Conservation (phyloP, 2,329 filamentous ascomycete species). For the Fusarium circinatum region DNA sequence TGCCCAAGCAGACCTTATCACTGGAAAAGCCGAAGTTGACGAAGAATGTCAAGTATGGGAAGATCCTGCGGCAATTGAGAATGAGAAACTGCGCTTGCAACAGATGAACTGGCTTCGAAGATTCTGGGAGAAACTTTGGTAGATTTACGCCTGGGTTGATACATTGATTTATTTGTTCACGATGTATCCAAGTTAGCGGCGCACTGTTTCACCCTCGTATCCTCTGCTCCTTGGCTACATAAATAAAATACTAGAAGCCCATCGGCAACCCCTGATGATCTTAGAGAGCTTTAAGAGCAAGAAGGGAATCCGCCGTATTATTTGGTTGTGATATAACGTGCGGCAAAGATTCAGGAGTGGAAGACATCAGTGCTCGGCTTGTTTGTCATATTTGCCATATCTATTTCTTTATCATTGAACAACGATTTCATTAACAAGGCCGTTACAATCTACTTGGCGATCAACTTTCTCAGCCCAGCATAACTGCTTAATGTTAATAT, state of each 20-base stretch:
- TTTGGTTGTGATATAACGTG: background rate
- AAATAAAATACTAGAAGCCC: background rate
- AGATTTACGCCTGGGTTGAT: background rate
- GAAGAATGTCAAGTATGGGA: background rate
- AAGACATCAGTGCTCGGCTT: background rate
- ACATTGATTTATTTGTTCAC: rapidly evolving
- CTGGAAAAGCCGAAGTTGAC: background rate
- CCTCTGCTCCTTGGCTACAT: background rate
- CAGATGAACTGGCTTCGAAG: background rate
- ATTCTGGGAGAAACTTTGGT: background rate
- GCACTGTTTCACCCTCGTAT: rapidly evolving
- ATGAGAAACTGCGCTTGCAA: background rate
- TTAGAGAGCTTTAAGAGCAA: rapidly evolving
- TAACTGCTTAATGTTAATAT: background rate
- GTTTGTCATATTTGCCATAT: background rate
- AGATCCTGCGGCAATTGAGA: background rate
- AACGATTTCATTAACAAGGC: rapidly evolving
- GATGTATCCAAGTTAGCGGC: too few species aligned
- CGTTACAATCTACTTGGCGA: background rate
- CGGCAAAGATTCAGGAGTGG: rapidly evolving
- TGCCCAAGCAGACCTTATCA: background rate
- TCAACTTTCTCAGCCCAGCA: rapidly evolving
- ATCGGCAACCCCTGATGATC: rapidly evolving
- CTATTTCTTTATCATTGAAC: background rate
- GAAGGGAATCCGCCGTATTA: rapidly evolving